phyloP scores from a whole-genome alignment of 2,329 filamentous ascomycete genomes.

The Leptodontidium sp. region DNA sequence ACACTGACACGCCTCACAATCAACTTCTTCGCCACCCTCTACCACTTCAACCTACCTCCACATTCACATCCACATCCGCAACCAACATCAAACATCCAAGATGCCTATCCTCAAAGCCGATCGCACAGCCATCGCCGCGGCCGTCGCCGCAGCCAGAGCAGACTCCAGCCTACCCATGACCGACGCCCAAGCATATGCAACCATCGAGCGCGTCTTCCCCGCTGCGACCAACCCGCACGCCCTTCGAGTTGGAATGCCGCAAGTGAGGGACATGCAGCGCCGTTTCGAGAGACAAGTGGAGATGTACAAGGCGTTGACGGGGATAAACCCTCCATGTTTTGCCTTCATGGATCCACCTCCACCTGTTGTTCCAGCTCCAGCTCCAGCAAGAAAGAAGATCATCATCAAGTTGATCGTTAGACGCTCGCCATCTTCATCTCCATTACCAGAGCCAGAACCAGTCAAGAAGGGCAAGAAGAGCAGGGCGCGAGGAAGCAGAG shows the following conservation, averaged over 20 bases:
- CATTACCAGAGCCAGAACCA: neutral
- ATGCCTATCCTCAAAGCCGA: no score
- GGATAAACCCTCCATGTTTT: neutral
- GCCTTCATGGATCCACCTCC: neutral
- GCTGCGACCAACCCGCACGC: no score
- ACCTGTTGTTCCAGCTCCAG: neutral
- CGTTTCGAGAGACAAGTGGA: no score
- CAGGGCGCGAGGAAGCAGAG: neutral
- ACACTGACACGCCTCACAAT: neutral
- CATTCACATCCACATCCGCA: no score
- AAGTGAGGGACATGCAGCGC: no score
- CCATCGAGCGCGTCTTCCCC: no score
- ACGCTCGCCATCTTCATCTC: neutral
- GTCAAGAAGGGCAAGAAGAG: neutral
- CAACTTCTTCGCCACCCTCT: neutral
- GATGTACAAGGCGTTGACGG: no score
- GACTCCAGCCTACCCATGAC: no score
- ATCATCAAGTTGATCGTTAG: constrained; percentile 2
- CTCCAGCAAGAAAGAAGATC: neutral
- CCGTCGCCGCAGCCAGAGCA: no score
- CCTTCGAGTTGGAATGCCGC: no score
- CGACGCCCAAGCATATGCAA: no score
- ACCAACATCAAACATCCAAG: neutral
- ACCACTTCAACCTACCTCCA: neutral
- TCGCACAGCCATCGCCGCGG: no score